Percentiles rank a stretch among this genome's conserved stretches.
phyloP scores from a whole-genome alignment of 257 asterid genomes.

The Capsicum chinense region DNA sequence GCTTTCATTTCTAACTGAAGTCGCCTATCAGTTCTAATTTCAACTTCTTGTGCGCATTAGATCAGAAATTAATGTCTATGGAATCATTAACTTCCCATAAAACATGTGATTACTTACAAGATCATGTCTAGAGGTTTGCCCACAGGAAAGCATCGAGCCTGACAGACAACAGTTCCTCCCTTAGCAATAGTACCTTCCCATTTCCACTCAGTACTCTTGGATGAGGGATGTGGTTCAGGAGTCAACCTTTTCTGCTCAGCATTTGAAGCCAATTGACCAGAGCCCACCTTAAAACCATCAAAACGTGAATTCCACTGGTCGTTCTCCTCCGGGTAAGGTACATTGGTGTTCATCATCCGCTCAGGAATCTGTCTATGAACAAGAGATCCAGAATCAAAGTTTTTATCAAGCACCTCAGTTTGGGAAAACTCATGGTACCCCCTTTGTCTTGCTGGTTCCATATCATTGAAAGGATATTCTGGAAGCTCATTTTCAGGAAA shows the following conservation, averaged over 20 bases:
- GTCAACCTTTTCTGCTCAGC: slow-evolving; percentile 55
- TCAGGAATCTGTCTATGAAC: slow-evolving; percentile 55
- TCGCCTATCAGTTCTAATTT: not conserved
- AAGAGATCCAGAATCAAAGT: slow-evolving; percentile 56
- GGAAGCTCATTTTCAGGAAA: slow-evolving; percentile 71
- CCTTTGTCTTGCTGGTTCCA: slow-evolving; percentile 57
- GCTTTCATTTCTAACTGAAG: slow-evolving; percentile 20
- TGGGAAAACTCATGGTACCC: slow-evolving; percentile 47
- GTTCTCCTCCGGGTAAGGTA: slow-evolving; percentile 53
- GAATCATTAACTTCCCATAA: not conserved
- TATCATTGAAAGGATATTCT: slow-evolving; percentile 74
- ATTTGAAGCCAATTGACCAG: slow-evolving; percentile 45
- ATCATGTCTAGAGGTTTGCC: slow-evolving; percentile 79
- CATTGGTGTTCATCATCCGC: slow-evolving; percentile 44
- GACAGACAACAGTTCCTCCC: slow-evolving; percentile 86
- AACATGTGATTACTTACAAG: slow-evolving; percentile 63
- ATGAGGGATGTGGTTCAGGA: slow-evolving; percentile 51
- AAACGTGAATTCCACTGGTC: slow-evolving; percentile 53
- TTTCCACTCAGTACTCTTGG: slow-evolving; percentile 79
- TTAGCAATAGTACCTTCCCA: slow-evolving; percentile 97
- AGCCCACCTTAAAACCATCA: slow-evolving; percentile 54
- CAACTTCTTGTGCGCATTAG: not conserved
- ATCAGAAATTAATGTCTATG: not conserved
- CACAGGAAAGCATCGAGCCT: slow-evolving; percentile 97
- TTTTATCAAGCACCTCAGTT: slow-evolving; percentile 48